Evolutionary conservation across 2,329 filamentous ascomycete genomes (phyloP).

Genomic region (Fusarium torreyae): DNA sequence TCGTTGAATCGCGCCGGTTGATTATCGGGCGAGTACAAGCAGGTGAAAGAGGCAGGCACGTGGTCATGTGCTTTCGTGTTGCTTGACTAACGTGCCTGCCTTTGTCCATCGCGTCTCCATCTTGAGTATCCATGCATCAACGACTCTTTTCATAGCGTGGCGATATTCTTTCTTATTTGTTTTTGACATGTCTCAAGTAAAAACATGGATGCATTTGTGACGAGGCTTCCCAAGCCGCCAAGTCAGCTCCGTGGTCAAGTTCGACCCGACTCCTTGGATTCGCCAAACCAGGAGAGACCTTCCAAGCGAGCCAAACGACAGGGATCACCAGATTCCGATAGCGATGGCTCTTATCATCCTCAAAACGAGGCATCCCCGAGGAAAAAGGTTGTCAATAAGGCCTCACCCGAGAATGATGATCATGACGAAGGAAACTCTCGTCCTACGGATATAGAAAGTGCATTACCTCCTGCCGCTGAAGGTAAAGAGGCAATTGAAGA

Average conservation of each 20-base stretch:
- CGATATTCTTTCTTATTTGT: not conserved
- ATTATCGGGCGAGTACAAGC: constrained; percentile 38
- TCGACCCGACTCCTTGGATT: constrained; percentile 19
- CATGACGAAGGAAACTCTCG: constrained; percentile 32
- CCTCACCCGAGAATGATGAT: constrained; percentile 40
- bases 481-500: constrained; percentile 82
- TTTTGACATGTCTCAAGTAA: constrained; percentile 24
- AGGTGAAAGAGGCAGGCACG: constrained; percentile 9
- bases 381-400: constrained; percentile 22
- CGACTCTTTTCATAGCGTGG: not conserved
- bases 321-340: constrained; percentile 42
- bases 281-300: constrained; percentile 44
- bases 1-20: constrained; percentile 44
- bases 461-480: constrained; percentile 76
- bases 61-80: constrained; percentile 60
- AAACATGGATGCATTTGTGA: constrained; percentile 59
- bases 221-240: constrained; percentile 47
- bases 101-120: constrained; percentile 36
- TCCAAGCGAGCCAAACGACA: constrained; percentile 53
- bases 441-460: constrained; percentile 61
- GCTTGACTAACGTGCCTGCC: constrained; percentile 33
- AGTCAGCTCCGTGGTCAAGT: constrained; percentile 22
- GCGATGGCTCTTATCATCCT: constrained; percentile 44
- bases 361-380: constrained; percentile 17
- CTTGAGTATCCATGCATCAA: constrained; percentile 8